These are phyloP conservation scores for Helichrysum umbraculigerum DNA, from an alignment of 129 eudicot genomes.

Conservation along the genomic window DNA sequence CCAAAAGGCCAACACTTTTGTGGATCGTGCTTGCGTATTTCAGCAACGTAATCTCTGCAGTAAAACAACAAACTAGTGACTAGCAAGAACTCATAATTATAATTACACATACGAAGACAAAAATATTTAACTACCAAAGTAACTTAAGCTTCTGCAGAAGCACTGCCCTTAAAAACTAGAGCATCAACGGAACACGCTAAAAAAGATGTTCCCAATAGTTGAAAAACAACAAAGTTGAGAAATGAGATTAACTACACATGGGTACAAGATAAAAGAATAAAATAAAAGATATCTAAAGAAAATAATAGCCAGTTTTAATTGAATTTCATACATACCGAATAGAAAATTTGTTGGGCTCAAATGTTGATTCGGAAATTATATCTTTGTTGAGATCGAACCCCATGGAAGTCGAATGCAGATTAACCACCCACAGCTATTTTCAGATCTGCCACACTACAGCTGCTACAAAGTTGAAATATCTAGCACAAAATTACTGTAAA, in stretches of 20 bases:
- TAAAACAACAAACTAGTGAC: slow-evolving; percentile 14
- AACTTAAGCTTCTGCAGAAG: neutral
- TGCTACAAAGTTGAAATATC: neutral
- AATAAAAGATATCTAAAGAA: too few relatives aligned
- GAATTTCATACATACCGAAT: slow-evolving; percentile 39
- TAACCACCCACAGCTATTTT: neutral
- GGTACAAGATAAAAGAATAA: neutral
- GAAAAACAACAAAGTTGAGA: neutral
- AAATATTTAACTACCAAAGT: slow-evolving; percentile 9
- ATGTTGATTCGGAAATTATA: neutral
- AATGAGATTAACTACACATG: neutral
- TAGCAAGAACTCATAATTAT: neutral
- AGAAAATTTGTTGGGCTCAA: slow-evolving; percentile 29
- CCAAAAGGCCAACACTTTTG: slow-evolving; percentile 44
- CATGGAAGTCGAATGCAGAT: slow-evolving; percentile 22
- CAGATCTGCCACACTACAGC: neutral
- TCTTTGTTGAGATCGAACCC: slow-evolving; percentile 31
- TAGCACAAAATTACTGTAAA: neutral
- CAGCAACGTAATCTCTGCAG: slow-evolving; percentile 42
- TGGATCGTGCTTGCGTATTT: slow-evolving; percentile 35
- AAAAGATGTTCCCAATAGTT: neutral
- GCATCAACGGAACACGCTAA: neutral
- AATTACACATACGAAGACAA: neutral
- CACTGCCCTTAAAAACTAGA: neutral
- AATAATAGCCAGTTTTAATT: too few relatives aligned